These are phyloP conservation scores for Fusarium sp. DNA, from an alignment of 2,329 filamentous ascomycete species.

Conservation along the genomic window DNA sequence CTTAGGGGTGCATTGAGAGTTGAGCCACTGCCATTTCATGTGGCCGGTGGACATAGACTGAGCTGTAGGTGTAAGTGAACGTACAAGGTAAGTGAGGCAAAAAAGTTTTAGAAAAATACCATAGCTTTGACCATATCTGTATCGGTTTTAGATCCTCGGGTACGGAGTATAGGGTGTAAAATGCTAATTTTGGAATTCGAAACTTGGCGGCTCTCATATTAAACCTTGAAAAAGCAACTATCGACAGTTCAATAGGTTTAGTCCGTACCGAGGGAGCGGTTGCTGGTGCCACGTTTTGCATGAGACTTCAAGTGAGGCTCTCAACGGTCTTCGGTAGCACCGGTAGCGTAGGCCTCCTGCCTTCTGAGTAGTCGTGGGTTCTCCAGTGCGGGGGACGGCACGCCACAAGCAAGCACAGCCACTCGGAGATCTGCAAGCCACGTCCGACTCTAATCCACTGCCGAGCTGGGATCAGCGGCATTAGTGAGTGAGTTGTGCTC, in stretches of 20 bases:
- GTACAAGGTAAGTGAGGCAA: constrained; percentile 1
- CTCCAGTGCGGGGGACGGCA: constrained; percentile 10
- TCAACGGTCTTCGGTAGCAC: constrained; percentile 32
- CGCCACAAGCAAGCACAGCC: constrained; percentile 42
- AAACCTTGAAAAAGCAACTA: constrained; percentile 13
- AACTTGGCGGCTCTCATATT: constrained; percentile 1
- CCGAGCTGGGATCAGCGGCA: constrained; percentile 35
- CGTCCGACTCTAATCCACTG: constrained; percentile 27
- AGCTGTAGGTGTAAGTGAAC: constrained; percentile 9
- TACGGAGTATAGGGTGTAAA: not conserved
- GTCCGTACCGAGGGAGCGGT: constrained; percentile 34
- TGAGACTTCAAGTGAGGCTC: constrained; percentile 37
- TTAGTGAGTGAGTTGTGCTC: constrained; percentile 39
- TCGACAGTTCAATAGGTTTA: constrained; percentile 15
- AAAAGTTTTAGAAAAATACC: not conserved
- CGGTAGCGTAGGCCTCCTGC: constrained; percentile 40
- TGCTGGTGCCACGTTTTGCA: constrained; percentile 41
- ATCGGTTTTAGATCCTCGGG: not conserved
- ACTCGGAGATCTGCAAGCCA: constrained; percentile 42
- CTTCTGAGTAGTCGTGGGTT: not conserved
- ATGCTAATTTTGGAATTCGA: constrained; percentile 16
- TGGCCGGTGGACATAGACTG: constrained; percentile 20
- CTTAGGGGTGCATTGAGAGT: constrained; percentile 11
- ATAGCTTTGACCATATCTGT: constrained; percentile 1
- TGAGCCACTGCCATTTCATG: constrained; percentile 8